Evolutionary conservation across 2,329 filamentous ascomycete genomes (phyloP).

Genomic region (Hypomyces perniciosus): DNA sequence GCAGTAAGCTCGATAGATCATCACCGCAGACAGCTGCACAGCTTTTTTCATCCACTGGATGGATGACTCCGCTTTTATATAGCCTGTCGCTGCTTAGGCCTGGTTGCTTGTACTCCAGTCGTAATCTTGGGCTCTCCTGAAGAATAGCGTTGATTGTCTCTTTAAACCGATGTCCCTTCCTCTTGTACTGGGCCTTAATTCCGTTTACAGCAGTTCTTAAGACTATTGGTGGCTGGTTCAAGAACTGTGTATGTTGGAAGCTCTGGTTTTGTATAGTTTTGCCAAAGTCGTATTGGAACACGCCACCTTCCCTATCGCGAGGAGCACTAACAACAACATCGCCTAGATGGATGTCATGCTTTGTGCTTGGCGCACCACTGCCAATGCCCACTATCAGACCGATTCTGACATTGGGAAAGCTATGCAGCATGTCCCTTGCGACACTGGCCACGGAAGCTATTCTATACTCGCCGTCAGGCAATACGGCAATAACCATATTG

Average conservation of each 20-base stretch:
- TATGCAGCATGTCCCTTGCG: too few relatives aligned
- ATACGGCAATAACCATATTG: too few relatives aligned
- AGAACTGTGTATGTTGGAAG: slow-evolving; percentile 11
- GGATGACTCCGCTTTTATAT: slow-evolving; percentile 2
- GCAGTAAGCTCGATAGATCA: slow-evolving; percentile 1
- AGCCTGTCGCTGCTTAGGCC: slow-evolving; percentile 6
- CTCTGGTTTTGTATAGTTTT: too few relatives aligned
- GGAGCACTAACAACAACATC: too few relatives aligned
- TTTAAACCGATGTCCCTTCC: slow-evolving; percentile 13
- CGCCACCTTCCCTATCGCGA: too few relatives aligned
- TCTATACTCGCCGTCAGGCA: too few relatives aligned
- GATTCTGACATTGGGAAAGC: too few relatives aligned
- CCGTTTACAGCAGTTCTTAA: slow-evolving; percentile 10
- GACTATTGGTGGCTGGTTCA: slow-evolving; percentile 16
- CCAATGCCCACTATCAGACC: too few relatives aligned
- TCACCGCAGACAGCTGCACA: not conserved
- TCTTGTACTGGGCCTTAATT: slow-evolving; percentile 5
- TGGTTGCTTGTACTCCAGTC: slow-evolving; percentile 10
- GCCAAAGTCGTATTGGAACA: too few relatives aligned
- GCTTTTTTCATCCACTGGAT: not conserved
- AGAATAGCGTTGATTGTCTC: not conserved
- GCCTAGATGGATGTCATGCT: too few relatives aligned
- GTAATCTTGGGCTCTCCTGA: slow-evolving; percentile 4
- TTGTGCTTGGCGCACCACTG: too few relatives aligned
- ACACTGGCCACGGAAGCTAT: too few relatives aligned